Evolutionary conservation across 768 basidiomycete genomes (phyloP).

Genomic region (Serpula lacrymans): DNA sequence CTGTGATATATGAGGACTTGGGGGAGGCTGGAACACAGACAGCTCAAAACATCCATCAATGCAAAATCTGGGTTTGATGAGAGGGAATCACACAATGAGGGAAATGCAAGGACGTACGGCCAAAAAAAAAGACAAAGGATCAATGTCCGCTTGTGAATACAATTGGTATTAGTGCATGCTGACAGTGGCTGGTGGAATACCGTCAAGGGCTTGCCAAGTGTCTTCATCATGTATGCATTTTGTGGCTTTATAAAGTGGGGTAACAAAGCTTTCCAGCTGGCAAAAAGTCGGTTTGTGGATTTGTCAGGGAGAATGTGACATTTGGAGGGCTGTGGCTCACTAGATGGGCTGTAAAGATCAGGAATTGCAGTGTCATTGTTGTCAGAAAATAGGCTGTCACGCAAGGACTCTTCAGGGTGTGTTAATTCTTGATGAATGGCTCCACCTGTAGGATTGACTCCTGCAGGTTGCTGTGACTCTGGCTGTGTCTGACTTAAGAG

Average conservation of each 20-base stretch:
- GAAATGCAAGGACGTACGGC: constrained; percentile 1
- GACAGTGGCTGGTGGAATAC: neutral
- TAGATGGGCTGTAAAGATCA: no score
- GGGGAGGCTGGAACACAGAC: constrained; percentile 18
- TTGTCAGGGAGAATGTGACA: neutral
- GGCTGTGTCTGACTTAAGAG: neutral
- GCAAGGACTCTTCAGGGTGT: constrained; percentile 1
- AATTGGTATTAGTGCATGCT: neutral
- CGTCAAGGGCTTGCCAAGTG: constrained; percentile 4
- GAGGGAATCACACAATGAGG: neutral
- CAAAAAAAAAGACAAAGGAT: constrained; percentile 1
- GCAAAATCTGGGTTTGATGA: constrained; percentile 13
- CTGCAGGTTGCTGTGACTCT: neutral
- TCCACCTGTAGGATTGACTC: neutral
- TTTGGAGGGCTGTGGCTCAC: neutral
- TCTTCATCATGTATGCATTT: neutral
- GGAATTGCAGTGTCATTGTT: neutral
- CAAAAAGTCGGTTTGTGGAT: neutral
- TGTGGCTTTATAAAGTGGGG: neutral
- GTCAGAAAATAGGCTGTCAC: neutral
- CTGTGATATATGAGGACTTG: constrained; percentile 27
- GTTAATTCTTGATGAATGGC: neutral
- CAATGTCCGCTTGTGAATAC: neutral
- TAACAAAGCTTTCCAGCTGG: neutral
- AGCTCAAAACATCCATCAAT: constrained; percentile 11